phyloP scores from a whole-genome alignment of 1,284 basidiomycete genomes.

The Lignosus rhinocerotis region DNA sequence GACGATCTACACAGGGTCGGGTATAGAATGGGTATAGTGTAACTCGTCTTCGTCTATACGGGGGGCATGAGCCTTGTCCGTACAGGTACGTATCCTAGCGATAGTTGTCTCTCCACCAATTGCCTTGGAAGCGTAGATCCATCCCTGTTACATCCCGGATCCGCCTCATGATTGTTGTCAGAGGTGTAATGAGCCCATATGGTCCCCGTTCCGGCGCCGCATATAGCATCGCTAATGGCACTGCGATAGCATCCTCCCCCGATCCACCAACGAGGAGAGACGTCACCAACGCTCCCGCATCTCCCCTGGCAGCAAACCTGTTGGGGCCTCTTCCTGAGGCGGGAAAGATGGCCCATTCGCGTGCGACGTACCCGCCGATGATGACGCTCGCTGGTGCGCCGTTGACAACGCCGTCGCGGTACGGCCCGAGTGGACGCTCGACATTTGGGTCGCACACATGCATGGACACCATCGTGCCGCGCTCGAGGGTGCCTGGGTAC shows the following conservation, averaged over 20 bases:
- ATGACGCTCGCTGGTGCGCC: conserved; percentile 22
- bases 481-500: conserved; percentile 16
- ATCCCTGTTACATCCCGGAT: conserved; percentile 22
- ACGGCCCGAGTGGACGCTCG: conserved; percentile 23
- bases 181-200: conserved; percentile 23
- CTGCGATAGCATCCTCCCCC: conserved; percentile 3
- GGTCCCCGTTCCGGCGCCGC: conserved; percentile 23
- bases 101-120: conserved; percentile 15
- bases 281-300: conserved; percentile 21
- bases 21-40: background rate
- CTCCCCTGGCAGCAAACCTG: conserved; percentile 21
- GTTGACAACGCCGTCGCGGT: conserved; percentile 23
- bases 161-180: conserved; percentile 21
- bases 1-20: background rate
- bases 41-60: background rate
- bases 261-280: conserved; percentile 1
- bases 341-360: conserved; percentile 23
- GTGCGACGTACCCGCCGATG: conserved; percentile 19
- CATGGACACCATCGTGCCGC: conserved; percentile 20
- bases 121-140: conserved; percentile 23
- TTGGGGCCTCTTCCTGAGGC: conserved; percentile 6
- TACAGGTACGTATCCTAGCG: background rate
- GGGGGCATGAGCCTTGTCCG: background rate
- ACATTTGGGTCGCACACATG: conserved; percentile 24
- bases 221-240: conserved; percentile 21